A percentile compares a stretch with the other conserved stretches of the same genome.
Evolutionary conservation across 2,329 filamentous ascomycete species (phyloP).

Genomic region (Sarocladium oryzae): DNA sequence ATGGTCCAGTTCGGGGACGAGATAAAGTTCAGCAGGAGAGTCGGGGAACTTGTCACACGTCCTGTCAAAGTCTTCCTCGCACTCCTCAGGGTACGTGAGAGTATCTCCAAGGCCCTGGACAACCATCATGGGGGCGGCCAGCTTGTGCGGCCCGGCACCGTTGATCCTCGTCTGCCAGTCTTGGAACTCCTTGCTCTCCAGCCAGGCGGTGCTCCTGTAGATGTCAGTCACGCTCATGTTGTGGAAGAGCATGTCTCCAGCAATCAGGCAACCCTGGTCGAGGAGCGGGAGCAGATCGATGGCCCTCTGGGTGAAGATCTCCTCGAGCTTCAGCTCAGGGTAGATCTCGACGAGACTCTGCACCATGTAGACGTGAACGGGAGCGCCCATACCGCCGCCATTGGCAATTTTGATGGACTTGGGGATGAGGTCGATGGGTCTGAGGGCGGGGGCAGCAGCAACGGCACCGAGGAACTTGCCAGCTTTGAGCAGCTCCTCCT

Average conservation of each 20-base stretch:
- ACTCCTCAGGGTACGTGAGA: constrained; percentile 12
- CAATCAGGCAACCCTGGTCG: constrained; percentile 11
- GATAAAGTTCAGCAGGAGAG: not conserved
- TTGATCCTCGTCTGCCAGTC: constrained; percentile 11
- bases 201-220: constrained; percentile 14
- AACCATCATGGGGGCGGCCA: constrained; percentile 18
- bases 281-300: constrained; percentile 9
- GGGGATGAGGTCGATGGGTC: not conserved
- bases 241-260: constrained; percentile 11
- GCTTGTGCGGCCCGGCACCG: constrained; percentile 14
- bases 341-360: constrained; percentile 14
- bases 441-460: not conserved
- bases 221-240: constrained; percentile 11
- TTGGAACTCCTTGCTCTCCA: constrained; percentile 1
- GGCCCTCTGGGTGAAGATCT: constrained; percentile 13
- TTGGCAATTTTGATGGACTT: constrained; percentile 4
- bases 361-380: constrained; percentile 14
- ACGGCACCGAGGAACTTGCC: constrained; percentile 2
- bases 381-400: not conserved
- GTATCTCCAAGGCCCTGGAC: constrained; percentile 16
- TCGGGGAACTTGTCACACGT: constrained; percentile 13
- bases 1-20: not conserved
- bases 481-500: constrained; percentile 1
- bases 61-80: constrained; percentile 12
- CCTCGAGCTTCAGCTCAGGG: constrained; percentile 12